Evolutionary conservation across 495 filamentous ascomycete genomes (phyloP).

Genomic region (Tuber umbilicatum): DNA sequence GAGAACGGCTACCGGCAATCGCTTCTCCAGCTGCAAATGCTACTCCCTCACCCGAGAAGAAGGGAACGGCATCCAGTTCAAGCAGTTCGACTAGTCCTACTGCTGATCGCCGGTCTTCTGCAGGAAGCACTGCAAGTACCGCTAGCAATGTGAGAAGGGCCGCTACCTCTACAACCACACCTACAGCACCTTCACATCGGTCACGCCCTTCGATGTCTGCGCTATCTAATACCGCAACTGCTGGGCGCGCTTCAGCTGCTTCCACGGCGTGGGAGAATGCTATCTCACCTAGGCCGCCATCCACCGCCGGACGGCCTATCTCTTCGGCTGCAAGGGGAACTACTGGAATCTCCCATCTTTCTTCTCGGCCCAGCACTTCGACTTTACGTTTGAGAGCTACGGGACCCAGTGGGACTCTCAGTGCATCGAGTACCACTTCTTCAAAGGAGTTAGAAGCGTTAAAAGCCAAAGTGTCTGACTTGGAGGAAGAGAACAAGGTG

Average conservation of each 20-base stretch:
- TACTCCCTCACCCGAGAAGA: conserved; percentile 26
- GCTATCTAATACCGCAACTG: conserved; percentile 11
- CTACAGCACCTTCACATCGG: conserved; percentile 19
- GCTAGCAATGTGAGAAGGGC: conserved; percentile 14
- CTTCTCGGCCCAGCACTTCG: conserved; percentile 11
- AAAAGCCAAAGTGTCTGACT: conserved; percentile 27
- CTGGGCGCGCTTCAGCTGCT: conserved; percentile 22
- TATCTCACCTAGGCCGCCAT: conserved; percentile 31
- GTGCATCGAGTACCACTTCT: conserved; percentile 12
- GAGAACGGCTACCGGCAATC: conserved; percentile 10
- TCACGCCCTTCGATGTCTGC: conserved; percentile 31
- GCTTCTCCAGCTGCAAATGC: conserved; percentile 10
- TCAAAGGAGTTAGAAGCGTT: conserved; percentile 35
- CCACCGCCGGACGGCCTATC: conserved; percentile 13
- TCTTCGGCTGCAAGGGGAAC: conserved; percentile 14
- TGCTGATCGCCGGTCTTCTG: conserved; percentile 25
- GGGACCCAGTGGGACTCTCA: conserved; percentile 4
- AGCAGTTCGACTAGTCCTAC: conserved; percentile 25
- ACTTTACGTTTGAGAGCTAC: conserved; percentile 11
- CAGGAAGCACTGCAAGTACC: conserved; percentile 6
- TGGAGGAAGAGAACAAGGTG: conserved; percentile 35
- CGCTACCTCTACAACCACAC: conserved; percentile 4
- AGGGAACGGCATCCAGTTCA: background rate
- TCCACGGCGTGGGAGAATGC: conserved; percentile 20
- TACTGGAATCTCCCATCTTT: conserved; percentile 5